These are phyloP conservation scores for Sporobolomyces pararoseus DNA, from an alignment of 768 basidiomycete genomes.

Conservation along the genomic window DNA sequence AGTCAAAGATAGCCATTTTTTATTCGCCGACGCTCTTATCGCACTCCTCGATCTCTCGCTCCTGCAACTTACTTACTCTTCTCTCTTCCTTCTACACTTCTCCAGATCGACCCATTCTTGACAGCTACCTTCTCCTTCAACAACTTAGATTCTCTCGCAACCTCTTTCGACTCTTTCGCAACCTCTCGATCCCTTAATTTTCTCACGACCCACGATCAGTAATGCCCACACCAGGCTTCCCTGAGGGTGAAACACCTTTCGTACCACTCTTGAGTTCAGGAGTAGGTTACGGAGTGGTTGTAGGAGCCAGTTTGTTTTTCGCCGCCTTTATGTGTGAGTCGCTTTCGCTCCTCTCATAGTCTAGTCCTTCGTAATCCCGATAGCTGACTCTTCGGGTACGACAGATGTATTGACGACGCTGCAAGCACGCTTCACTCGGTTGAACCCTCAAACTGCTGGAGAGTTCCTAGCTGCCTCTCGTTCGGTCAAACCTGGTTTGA, in stretches of 20 bases:
- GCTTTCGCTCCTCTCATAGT: too few relatives aligned
- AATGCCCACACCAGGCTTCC: not conserved
- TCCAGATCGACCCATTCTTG: not conserved
- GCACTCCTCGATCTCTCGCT: not conserved
- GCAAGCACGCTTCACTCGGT: slow-evolving; percentile 57
- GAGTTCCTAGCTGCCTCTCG: slow-evolving; percentile 48
- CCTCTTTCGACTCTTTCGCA: not conserved
- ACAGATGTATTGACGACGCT: slow-evolving; percentile 64
- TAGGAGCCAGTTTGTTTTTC: slow-evolving; percentile 3
- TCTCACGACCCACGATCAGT: not conserved
- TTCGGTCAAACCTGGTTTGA: slow-evolving; percentile 76
- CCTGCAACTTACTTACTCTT: not conserved
- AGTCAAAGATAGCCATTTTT: too few relatives aligned
- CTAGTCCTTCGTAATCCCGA: too few relatives aligned
- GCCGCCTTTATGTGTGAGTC: slow-evolving; percentile 23
- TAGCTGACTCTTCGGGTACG: too few relatives aligned
- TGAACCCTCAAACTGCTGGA: slow-evolving; percentile 56
- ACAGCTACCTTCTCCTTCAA: not conserved
- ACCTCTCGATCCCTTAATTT: not conserved
- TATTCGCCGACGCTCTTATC: not conserved
- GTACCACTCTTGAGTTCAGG: slow-evolving; percentile 7
- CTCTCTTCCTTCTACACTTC: not conserved
- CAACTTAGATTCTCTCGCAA: too few relatives aligned
- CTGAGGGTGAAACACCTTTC: slow-evolving; percentile 26
- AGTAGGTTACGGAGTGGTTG: slow-evolving; percentile 18